Conservation (phyloP, 2,329 filamentous ascomycete species). For the Hymenoscyphus occultus region DNA sequence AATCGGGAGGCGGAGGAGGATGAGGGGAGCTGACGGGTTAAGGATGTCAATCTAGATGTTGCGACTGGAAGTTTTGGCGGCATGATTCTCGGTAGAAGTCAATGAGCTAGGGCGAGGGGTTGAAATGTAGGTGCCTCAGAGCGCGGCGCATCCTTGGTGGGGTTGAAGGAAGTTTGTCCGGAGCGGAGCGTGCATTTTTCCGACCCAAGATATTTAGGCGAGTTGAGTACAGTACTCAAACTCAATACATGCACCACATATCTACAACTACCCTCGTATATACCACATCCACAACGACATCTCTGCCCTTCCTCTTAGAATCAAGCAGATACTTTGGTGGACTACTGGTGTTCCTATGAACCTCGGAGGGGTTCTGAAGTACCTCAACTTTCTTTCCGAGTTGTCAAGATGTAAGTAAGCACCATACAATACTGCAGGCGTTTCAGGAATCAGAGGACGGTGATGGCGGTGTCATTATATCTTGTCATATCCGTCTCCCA, state of each 20-base stretch:
- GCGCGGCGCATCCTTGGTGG: no score
- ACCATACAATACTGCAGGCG: conserved; percentile 6
- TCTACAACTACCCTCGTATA: not conserved
- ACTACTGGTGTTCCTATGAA: conserved; percentile 20
- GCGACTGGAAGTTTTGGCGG: not conserved
- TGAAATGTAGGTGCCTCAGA: no score
- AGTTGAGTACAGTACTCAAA: no score
- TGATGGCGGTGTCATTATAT: not conserved
- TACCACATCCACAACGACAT: not conserved
- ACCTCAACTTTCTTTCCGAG: conserved; percentile 17
- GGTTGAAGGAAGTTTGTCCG: no score
- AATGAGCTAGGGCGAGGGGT: no score
- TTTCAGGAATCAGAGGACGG: not conserved
- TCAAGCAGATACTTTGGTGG: not conserved
- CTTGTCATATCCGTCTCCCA: not conserved
- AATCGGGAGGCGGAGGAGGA: not conserved
- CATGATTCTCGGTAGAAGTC: not conserved
- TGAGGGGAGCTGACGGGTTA: not conserved
- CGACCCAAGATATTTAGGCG: no score
- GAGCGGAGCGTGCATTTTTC: no score
- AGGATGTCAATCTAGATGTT: not conserved
- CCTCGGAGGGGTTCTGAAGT: conserved; percentile 18
- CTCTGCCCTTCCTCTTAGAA: not conserved
- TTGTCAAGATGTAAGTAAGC: not conserved
- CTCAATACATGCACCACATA: no score